phyloP scores from a whole-genome alignment of 2,329 filamentous ascomycete genomes.

The Macroventuria anomochaeta region DNA sequence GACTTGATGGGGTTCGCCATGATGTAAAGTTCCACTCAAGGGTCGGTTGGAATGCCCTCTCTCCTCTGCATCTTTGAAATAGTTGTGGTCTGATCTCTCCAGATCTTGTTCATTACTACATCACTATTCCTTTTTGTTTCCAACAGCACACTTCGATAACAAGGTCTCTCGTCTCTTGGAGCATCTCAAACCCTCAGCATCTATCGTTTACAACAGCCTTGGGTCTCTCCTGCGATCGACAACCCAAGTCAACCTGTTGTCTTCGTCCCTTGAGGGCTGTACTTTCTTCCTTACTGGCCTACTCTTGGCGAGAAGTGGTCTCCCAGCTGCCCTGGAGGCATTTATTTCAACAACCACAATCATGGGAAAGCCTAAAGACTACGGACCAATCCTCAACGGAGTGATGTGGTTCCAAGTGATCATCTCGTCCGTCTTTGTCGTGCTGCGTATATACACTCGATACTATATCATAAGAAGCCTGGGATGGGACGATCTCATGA shows the following conservation, averaged over 20 bases:
- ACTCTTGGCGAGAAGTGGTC: background rate
- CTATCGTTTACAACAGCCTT: too few species aligned
- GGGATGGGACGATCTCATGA: conserved; percentile 41
- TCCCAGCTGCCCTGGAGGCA: background rate
- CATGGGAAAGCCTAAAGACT: conserved; percentile 34
- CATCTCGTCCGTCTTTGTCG: conserved; percentile 34
- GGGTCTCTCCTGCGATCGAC: too few species aligned
- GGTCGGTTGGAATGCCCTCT: background rate
- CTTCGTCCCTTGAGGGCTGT: too few species aligned
- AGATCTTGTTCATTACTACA: too few species aligned
- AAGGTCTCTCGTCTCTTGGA: too few species aligned
- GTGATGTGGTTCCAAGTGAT: conserved; percentile 42
- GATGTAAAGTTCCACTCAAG: conserved; percentile 4
- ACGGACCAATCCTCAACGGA: conserved; percentile 32
- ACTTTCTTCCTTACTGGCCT: too few species aligned
- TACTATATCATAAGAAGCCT: conserved; percentile 35
- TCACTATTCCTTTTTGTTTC: too few species aligned
- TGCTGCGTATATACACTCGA: conserved; percentile 37
- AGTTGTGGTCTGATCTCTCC: too few species aligned
- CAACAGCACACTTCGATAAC: too few species aligned
- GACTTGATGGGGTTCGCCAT: background rate
- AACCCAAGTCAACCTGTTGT: too few species aligned
- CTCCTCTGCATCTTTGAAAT: background rate
- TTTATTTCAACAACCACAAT: background rate
- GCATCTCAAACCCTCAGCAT: too few species aligned